These are phyloP conservation scores for Penicillium silybi DNA, from an alignment of 495 filamentous ascomycete species.

Conservation along the genomic window DNA sequence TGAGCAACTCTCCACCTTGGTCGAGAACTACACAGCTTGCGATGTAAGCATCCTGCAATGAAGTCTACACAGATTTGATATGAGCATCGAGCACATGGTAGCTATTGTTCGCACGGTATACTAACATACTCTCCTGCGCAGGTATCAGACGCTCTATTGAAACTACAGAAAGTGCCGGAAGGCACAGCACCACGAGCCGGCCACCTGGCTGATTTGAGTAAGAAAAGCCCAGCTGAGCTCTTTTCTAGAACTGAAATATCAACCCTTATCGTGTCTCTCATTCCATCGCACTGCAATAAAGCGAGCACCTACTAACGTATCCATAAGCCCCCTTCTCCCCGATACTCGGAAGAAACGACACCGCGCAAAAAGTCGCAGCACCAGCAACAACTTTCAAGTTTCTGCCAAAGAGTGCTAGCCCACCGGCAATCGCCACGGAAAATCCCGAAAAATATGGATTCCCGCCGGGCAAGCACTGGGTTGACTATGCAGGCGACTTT, in stretches of 20 bases:
- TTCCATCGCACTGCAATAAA: background rate
- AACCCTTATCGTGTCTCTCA: background rate
- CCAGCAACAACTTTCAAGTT: constrained; percentile 64
- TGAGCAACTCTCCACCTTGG: constrained; percentile 31
- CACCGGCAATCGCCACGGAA: constrained; percentile 21
- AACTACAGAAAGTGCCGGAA: constrained; percentile 47
- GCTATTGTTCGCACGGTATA: background rate
- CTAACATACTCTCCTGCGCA: constrained; percentile 15
- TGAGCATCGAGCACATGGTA: background rate
- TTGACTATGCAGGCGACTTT: constrained; percentile 45
- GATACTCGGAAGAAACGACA: constrained; percentile 27
- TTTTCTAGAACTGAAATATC: background rate
- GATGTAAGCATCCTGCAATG: constrained; percentile 32
- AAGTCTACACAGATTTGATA: background rate
- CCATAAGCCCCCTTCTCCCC: constrained; percentile 32
- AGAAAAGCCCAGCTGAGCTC: constrained; percentile 5
- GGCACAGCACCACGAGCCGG: constrained; percentile 45
- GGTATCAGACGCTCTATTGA: constrained; percentile 61
- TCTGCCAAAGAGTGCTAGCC: constrained; percentile 41
- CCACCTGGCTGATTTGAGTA: constrained; percentile 59
- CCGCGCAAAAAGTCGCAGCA: constrained; percentile 44
- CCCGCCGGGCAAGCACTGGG: constrained; percentile 51
- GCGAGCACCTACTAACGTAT: background rate
- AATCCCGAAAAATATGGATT: constrained; percentile 30
- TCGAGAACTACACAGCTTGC: constrained; percentile 43